Evolutionary conservation across 73 alveolate genomes (phyloP).

Genomic region (Diophrys appendiculata): DNA sequence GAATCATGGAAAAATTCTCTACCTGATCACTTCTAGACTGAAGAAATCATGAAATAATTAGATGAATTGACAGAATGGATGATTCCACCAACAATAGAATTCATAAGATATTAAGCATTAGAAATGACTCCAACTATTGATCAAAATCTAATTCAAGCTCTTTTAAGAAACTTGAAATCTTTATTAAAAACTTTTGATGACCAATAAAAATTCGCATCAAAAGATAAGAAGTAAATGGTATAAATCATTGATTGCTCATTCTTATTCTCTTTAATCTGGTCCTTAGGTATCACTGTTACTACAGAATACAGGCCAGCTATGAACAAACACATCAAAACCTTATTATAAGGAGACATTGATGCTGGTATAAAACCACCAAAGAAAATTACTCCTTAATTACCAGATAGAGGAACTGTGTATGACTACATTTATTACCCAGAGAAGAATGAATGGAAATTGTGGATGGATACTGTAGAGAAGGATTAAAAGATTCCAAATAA

Average conservation of each 20-base stretch:
- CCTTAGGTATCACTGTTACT: slow-evolving; percentile 94
- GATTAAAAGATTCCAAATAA: slow-evolving; percentile 86
- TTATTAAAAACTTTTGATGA: slow-evolving; percentile 80
- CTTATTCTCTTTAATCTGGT: slow-evolving; percentile 94
- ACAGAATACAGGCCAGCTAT: slow-evolving; percentile 94
- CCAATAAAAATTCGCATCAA: slow-evolving; percentile 50
- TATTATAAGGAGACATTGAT: slow-evolving; percentile 85
- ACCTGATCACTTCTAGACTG: too few species aligned
- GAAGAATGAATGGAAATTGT: slow-evolving; percentile 90
- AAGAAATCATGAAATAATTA: slow-evolving; percentile 94
- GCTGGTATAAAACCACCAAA: slow-evolving; percentile 77
- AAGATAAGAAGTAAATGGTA: slow-evolving; percentile 70
- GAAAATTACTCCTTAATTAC: slow-evolving; percentile 86
- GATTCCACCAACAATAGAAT: slow-evolving; percentile 81
- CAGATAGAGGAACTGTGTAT: slow-evolving; percentile 96
- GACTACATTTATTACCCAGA: slow-evolving; percentile 94
- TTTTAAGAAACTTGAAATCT: slow-evolving; percentile 70
- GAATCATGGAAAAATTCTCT: slow-evolving; percentile 86
- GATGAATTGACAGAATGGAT: slow-evolving; percentile 76
- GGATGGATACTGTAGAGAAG: slow-evolving; percentile 90
- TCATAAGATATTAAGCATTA: slow-evolving; percentile 50
- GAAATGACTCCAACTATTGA: slow-evolving; percentile 86
- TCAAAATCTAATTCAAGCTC: slow-evolving; percentile 62
- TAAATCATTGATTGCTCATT: slow-evolving; percentile 88
- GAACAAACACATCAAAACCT: slow-evolving; percentile 81